Percentiles rank a stretch among this genome's conserved stretches.
phyloP scores from a whole-genome alignment of 164 flowering plant species.

The Tetrastigma voinierianum region DNA sequence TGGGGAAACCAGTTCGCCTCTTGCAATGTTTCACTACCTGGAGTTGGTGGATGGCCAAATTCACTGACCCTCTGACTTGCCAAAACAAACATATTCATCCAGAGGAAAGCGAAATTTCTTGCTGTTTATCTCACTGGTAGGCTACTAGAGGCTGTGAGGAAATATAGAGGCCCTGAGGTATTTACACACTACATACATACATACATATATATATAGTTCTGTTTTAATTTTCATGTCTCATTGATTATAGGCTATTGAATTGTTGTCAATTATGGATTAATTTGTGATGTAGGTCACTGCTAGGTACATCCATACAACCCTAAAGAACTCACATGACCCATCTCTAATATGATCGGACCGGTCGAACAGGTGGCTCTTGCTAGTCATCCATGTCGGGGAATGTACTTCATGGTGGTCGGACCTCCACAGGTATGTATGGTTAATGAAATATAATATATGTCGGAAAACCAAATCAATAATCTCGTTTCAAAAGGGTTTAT shows the following conservation, averaged over 20 bases:
- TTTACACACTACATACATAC: too few species aligned
- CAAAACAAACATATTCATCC: conserved; percentile 25
- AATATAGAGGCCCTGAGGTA: conserved; percentile 50
- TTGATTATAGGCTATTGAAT: too few species aligned
- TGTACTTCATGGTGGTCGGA: conserved; percentile 36
- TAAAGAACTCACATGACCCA: conserved; percentile 27
- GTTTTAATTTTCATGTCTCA: too few species aligned
- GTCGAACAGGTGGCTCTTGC: conserved; percentile 35
- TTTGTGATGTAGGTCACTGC: conserved; percentile 30
- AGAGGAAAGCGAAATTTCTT: conserved; percentile 33
- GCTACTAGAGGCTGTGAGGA: conserved; percentile 33
- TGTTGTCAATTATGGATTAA: too few species aligned
- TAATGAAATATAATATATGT: not conserved
- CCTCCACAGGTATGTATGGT: conserved; percentile 40
- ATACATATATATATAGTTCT: too few species aligned
- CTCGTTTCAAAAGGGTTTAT: too few species aligned
- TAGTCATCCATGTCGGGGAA: conserved; percentile 32
- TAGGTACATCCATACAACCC: conserved; percentile 19
- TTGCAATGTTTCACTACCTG: conserved; percentile 16
- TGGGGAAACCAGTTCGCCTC: conserved; percentile 26
- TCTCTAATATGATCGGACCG: conserved; percentile 42
- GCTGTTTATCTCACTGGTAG: conserved; percentile 41
- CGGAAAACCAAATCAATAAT: too few species aligned
- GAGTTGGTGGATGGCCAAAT: not conserved
- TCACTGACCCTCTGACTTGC: conserved; percentile 31